phyloP scores from a whole-genome alignment of 192 early-diverging fungal genomes.

The Podila epigama region DNA sequence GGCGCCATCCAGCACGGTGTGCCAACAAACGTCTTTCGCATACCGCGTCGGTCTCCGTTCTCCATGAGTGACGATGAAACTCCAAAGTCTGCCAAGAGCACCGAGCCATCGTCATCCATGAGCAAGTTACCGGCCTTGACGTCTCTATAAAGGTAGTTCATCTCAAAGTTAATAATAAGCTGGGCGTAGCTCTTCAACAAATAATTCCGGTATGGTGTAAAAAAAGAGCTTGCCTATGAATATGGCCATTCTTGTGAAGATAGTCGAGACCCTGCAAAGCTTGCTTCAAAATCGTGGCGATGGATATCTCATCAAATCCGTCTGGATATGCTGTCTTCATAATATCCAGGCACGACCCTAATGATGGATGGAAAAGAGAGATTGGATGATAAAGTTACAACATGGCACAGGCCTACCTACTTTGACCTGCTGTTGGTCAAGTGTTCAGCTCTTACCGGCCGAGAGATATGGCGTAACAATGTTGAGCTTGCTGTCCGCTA shows the following conservation, averaged over 20 bases:
- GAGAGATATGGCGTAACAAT: constrained; percentile 88
- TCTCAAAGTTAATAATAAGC: background rate
- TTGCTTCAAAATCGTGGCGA: constrained; percentile 85
- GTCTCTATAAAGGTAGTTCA: constrained; percentile 51
- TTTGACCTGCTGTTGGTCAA: too few relatives aligned
- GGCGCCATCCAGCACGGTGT: constrained; percentile 79
- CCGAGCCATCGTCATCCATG: constrained; percentile 71
- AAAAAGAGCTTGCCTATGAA: constrained; percentile 54
- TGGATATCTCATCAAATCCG: constrained; percentile 81
- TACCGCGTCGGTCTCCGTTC: constrained; percentile 63
- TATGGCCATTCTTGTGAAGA: constrained; percentile 71
- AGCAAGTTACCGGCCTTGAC: constrained; percentile 77
- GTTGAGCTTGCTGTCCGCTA: constrained; percentile 77
- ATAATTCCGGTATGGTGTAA: background rate
- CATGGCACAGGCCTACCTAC: too few relatives aligned
- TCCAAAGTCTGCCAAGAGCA: constrained; percentile 73
- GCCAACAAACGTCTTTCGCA: constrained; percentile 76
- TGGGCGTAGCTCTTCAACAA: background rate
- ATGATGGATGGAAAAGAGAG: too few relatives aligned
- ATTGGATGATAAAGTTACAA: too few relatives aligned
- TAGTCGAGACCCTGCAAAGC: constrained; percentile 70
- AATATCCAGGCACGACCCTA: constrained; percentile 89
- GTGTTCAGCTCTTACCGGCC: constrained; percentile 65
- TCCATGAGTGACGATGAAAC: constrained; percentile 73
- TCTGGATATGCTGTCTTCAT: constrained; percentile 88